Evolutionary conservation across 2,329 filamentous ascomycete genomes (phyloP).

Genomic region (Stemphylium vesicarium): DNA sequence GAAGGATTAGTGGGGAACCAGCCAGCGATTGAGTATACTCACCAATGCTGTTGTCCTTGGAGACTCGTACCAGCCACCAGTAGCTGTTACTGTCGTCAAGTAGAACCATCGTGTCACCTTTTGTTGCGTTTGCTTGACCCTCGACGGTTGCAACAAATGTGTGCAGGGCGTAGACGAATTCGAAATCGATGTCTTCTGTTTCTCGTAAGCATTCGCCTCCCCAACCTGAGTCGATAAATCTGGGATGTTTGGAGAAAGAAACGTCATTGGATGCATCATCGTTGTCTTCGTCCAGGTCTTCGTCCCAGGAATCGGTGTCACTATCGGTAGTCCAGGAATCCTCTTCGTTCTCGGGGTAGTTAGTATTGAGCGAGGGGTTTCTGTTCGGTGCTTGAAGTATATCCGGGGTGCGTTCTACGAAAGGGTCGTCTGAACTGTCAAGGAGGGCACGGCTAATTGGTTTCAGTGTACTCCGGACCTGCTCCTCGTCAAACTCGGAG

Average conservation of each 20-base stretch:
- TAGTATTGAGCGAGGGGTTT: conserved; percentile 13
- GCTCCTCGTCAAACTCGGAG: conserved; percentile 43
- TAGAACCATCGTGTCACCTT: conserved; percentile 98
- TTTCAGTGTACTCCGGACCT: conserved; percentile 50
- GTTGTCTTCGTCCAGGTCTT: conserved; percentile 41
- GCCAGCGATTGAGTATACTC: conserved; percentile 28
- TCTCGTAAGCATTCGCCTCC: conserved; percentile 85
- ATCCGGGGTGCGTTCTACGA: conserved; percentile 8
- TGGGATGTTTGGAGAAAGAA: conserved; percentile 63
- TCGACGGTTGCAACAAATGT: conserved; percentile 98
- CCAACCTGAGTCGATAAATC: conserved; percentile 75
- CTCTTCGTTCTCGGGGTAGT: conserved; percentile 21
- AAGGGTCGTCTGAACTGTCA: conserved; percentile 18
- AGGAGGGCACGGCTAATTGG: conserved; percentile 51
- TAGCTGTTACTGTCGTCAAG: conserved; percentile 99
- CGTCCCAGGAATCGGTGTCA: conserved; percentile 47
- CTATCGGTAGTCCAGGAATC: conserved; percentile 48
- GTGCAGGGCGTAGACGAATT: conserved; percentile 97
- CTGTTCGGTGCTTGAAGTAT: conserved; percentile 14
- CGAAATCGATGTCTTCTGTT: conserved; percentile 99
- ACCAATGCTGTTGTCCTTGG: conserved; percentile 96
- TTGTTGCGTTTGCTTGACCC: conserved; percentile 96
- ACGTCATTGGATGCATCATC: conserved; percentile 68
- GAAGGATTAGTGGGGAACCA: conserved; percentile 1
- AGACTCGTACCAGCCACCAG: conserved; percentile 97